These are phyloP conservation scores for Zygoascus hellenicus DNA, from an alignment of 1,139 yeast genomes.

Conservation along the genomic window DNA sequence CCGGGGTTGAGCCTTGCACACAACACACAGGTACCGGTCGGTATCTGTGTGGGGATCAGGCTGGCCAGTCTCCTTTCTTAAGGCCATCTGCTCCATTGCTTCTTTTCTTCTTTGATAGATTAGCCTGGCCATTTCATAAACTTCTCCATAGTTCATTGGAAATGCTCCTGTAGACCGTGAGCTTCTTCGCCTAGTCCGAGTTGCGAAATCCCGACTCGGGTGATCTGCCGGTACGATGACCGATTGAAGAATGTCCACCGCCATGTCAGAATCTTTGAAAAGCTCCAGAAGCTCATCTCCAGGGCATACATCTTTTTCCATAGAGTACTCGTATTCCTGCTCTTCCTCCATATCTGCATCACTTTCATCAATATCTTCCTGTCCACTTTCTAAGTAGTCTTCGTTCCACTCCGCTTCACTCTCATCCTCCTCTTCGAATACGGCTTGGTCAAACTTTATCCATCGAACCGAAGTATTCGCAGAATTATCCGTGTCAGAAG, in stretches of 20 bases:
- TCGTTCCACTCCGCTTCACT: slow-evolving; percentile 8
- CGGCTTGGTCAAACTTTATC: slow-evolving; percentile 12
- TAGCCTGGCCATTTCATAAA: slow-evolving; percentile 8
- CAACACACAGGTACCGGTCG: slow-evolving; percentile 50
- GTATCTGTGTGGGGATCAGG: slow-evolving; percentile 12
- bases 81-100: slow-evolving; percentile 11
- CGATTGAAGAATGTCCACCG: slow-evolving; percentile 11
- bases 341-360: slow-evolving; percentile 15
- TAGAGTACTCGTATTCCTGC: slow-evolving; percentile 12
- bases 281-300: slow-evolving; percentile 10
- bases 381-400: background rate
- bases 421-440: slow-evolving; percentile 19
- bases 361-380: slow-evolving; percentile 11
- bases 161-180: slow-evolving; percentile 8
- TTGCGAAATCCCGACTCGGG: slow-evolving; percentile 8
- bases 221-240: slow-evolving; percentile 5
- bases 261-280: slow-evolving; percentile 8
- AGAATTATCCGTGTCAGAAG: too few relatives aligned
- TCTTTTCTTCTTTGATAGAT: slow-evolving; percentile 11
- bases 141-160: slow-evolving; percentile 3
- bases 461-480: too few relatives aligned
- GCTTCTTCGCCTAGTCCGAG: slow-evolving; percentile 17
- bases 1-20: slow-evolving; percentile 70
- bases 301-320: slow-evolving; percentile 14
- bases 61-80: slow-evolving; percentile 15